Percentiles rank a stretch among this genome's conserved stretches.
Conservation (phyloP, 371 early-diverging fungal species). For the Haplosporangium sp. region DNA sequence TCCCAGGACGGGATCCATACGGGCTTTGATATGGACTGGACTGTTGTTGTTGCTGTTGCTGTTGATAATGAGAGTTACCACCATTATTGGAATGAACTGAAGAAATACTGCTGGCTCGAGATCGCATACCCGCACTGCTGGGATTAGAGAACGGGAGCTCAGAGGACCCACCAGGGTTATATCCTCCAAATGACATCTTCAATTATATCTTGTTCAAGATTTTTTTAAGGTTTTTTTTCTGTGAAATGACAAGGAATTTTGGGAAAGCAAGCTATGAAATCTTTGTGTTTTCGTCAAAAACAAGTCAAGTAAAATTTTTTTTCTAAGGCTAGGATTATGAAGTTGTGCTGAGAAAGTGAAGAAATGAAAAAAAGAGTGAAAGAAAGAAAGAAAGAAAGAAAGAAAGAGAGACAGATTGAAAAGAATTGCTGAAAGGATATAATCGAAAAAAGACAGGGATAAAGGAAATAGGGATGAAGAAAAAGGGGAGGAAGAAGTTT, state of each 20-base stretch:
- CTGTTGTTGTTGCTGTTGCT: constrained; percentile 14
- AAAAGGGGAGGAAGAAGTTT: neutral
- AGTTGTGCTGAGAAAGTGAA: neutral
- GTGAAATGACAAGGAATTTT: too few relatives aligned
- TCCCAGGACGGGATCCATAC: constrained; percentile 36
- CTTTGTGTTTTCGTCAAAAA: neutral
- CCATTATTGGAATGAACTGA: constrained; percentile 42
- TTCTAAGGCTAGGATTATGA: neutral
- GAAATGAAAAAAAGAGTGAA: neutral
- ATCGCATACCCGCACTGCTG: constrained; percentile 23
- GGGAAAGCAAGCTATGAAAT: too few relatives aligned
- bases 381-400: neutral
- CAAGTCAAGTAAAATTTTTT: neutral
- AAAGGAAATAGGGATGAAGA: constrained; percentile 6
- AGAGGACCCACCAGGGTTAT: constrained; percentile 34
- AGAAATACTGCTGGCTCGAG: constrained; percentile 39
- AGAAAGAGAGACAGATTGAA: neutral
- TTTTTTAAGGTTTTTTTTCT: constrained; percentile 1
- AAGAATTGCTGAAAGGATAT: neutral
- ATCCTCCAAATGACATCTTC: constrained; percentile 45
- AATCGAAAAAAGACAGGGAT: neutral
- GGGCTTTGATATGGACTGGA: constrained; percentile 19
- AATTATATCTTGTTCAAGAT: constrained; percentile 3
- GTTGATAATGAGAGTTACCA: constrained; percentile 5
- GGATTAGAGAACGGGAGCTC: constrained; percentile 42